phyloP scores from a whole-genome alignment of 331 rosid genomes.

The Malus hybrid region DNA sequence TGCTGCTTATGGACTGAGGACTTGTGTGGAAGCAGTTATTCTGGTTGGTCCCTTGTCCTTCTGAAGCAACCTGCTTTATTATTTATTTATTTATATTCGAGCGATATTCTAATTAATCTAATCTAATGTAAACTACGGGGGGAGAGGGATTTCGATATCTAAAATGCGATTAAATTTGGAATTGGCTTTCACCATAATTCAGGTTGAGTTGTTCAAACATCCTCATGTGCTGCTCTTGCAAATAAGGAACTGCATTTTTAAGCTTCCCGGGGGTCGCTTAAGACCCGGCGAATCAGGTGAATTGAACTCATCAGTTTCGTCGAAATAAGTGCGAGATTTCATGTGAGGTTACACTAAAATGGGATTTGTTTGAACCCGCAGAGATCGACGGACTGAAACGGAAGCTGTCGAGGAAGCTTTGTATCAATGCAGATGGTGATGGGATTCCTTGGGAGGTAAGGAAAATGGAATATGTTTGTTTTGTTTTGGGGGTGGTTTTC shows the following conservation, averaged over 20 bases:
- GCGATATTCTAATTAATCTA: neutral
- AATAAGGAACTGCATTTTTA: slow-evolving; percentile 62
- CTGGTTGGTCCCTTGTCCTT: slow-evolving; percentile 49
- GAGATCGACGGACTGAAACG: slow-evolving; percentile 76
- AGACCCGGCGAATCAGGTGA: slow-evolving; percentile 87
- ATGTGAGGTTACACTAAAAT: neutral
- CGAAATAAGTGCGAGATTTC: neutral
- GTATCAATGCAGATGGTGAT: slow-evolving; percentile 34
- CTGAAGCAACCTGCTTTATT: neutral
- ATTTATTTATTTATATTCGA: neutral
- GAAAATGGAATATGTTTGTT: neutral
- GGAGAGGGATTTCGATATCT: neutral
- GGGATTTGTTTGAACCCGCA: slow-evolving; percentile 19
- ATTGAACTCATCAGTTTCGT: neutral
- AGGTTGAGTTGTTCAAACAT: slow-evolving; percentile 94
- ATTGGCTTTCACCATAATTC: slow-evolving; percentile 1
- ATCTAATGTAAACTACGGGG: neutral
- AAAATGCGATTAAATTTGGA: neutral
- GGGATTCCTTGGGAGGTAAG: slow-evolving; percentile 84
- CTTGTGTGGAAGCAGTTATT: slow-evolving; percentile 69
- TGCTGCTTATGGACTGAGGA: slow-evolving; percentile 65
- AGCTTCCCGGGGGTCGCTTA: slow-evolving; percentile 92
- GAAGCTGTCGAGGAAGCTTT: slow-evolving; percentile 69
- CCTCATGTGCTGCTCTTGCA: slow-evolving; percentile 82
- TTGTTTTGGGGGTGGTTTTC: neutral